phyloP scores from a whole-genome alignment of 805 yeast species.

The Ogataea pilisensis region DNA sequence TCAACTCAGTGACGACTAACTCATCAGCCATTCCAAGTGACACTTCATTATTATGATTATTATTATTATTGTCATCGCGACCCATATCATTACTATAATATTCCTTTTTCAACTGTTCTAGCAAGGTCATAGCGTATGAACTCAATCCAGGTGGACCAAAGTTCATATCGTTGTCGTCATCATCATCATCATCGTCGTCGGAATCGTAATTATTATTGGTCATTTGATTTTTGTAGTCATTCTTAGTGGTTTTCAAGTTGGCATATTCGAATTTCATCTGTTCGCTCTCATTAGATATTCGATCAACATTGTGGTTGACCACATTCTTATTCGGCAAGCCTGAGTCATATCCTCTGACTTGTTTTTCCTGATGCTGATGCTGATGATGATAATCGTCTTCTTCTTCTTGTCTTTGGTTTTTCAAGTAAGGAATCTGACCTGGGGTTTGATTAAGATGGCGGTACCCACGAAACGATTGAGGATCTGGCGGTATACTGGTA shows the following conservation, averaged over 20 bases:
- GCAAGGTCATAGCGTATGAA: slow-evolving; percentile 46
- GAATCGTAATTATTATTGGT: not conserved
- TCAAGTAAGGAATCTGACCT: not conserved
- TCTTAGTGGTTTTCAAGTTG: too few species aligned
- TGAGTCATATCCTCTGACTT: too few species aligned
- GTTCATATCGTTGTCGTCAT: slow-evolving; percentile 38
- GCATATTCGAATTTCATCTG: too few species aligned
- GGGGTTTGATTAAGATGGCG: not conserved
- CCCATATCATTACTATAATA: not conserved
- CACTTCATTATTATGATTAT: too few species aligned
- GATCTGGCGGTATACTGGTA: slow-evolving; percentile 17
- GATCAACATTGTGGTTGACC: too few species aligned
- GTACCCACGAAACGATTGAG: slow-evolving; percentile 4
- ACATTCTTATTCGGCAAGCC: too few species aligned
- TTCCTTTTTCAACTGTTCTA: slow-evolving; percentile 33
- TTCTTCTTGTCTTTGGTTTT: slow-evolving; percentile 1
- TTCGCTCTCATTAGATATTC: not conserved
- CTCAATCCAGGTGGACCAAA: slow-evolving; percentile 51
- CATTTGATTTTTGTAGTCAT: too few species aligned
- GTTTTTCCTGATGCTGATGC: too few species aligned
- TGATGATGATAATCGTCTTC: too few species aligned
- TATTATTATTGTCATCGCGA: too few species aligned
- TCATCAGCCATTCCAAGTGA: too few species aligned
- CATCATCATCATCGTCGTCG: slow-evolving; percentile 18
- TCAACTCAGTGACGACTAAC: not conserved